Evolutionary conservation across 805 yeast genomes (phyloP), one percentile per base, ranked within the genome.

Genomic region (Teunomyces stri): DNA sequence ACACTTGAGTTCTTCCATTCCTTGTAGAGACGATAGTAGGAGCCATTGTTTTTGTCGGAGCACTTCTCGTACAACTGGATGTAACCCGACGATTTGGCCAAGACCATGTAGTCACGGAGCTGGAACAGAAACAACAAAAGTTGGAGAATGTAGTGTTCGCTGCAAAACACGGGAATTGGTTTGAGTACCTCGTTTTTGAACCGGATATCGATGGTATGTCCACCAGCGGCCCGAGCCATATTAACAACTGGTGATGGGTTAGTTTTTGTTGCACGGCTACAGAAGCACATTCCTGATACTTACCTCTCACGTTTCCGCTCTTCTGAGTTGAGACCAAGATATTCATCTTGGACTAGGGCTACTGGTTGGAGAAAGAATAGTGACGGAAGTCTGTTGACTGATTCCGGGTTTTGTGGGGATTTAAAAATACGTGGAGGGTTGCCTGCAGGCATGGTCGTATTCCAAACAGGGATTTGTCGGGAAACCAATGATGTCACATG

Each of bases 1-100:
- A 52, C 30, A 42, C 49, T 53, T 15, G 62, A 50, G 52, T 66
- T 65, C 46, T 65, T 64, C 72, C 72, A 69, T 45, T 68, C 72
- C 44, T 66, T 66, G 39, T 55, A 53, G 18, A 67, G 49, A 42
- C 59, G 58, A 44, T 51, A 63, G 36, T 40, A 48, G 16, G 50
- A n/a, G 28, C 15, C 12, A 22, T 28, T 18, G 42, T 10, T 22
- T 41, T 37, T 29, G 31, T 45, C 45, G 10, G 28, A 7, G 10
- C 25, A 18, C 27, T 53, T 47, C 43, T 64, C 65, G 43, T 59
- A 67, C 27, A 68, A 50, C 47, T 66, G 71, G 28, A 68, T 58
- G 18, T 63, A 46, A 2, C 69, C 70, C n/a, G 53, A 47, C 28
- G 52, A 52, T 31, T 68, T 46, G 33, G 61, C 66, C 1, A 65